phyloP scores from a whole-genome alignment of 2,329 filamentous ascomycete species.

The Chaetomium globosum region DNA sequence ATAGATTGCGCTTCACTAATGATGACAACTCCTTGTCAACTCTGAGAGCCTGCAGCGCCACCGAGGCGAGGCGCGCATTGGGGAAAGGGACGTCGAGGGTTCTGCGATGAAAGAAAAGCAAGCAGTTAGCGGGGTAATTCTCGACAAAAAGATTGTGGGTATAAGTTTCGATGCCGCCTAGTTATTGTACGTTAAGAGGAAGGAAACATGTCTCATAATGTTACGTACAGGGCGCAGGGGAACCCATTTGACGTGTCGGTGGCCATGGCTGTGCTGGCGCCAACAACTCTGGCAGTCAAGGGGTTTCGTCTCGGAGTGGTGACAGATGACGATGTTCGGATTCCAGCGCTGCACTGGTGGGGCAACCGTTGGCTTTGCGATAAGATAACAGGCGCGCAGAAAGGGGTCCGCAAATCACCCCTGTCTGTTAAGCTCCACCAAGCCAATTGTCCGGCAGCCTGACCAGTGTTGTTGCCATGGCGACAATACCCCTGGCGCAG shows the following conservation, averaged over 20 bases:
- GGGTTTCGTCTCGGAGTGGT: slow-evolving; percentile 8
- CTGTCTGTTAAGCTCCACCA: background rate
- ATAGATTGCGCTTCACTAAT: slow-evolving; percentile 73
- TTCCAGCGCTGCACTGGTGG: slow-evolving; percentile 26
- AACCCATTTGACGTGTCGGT: slow-evolving; percentile 51
- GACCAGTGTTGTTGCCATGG: slow-evolving; percentile 30
- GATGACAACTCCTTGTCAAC: slow-evolving; percentile 90
- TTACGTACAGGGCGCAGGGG: slow-evolving; percentile 64
- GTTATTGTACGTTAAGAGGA: too few species aligned
- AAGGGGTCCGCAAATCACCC: background rate
- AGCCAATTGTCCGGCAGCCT: background rate
- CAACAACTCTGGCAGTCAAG: background rate
- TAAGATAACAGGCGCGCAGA: slow-evolving; percentile 27
- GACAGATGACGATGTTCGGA: slow-evolving; percentile 20
- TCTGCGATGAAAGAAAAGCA: slow-evolving; percentile 47
- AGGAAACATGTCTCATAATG: slow-evolving; percentile 17
- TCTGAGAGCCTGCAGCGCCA: slow-evolving; percentile 72
- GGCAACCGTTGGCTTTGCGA: slow-evolving; percentile 24
- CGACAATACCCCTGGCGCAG: slow-evolving; percentile 21
- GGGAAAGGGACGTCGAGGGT: slow-evolving; percentile 80
- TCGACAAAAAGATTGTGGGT: background rate
- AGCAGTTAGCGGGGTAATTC: slow-evolving; percentile 29
- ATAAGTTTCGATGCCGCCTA: background rate
- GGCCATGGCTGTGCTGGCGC: slow-evolving; percentile 43
- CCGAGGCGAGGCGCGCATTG: slow-evolving; percentile 72